Evolutionary conservation across 2,329 filamentous ascomycete species (phyloP), one percentile per base, ranked within the genome.

Genomic region (Arthrobotrys megalospora): DNA sequence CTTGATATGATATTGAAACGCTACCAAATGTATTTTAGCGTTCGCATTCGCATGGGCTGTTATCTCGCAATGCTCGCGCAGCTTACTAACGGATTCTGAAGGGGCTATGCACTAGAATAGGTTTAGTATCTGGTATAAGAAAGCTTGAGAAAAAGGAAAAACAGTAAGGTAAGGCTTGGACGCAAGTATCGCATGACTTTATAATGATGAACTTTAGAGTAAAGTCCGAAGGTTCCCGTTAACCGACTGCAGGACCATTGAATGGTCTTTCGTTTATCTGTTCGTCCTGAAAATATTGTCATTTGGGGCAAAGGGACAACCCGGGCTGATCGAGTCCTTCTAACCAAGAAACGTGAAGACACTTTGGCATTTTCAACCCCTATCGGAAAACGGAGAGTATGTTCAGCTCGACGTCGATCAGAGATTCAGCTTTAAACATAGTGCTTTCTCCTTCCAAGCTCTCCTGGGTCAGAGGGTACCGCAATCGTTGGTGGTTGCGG

Each of bases 181-280:
- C 47, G 67, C 75, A 70, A 55, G 60, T 62, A 72, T 71, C 67
- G 75, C 67, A 67, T 72, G 62, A 67, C 21, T 53, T 60, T 41
- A 60, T 60, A 60, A 36, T n/a, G 19, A 60, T 21, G 55, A 28
- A 19, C 34, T 43, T 43, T 36, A 24, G 36, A 60, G 10, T 34
- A 50, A 66, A 52, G 38, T 11, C 48, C 48, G 62, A 66, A 21
- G 28, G 48, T 16, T 21, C 36, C 72, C 64, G 64, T 58, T 55
- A 65, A 63, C 41, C 36, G 62, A 43, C n/a, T 64, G 32, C 52
- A 62, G 55, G 28, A 21, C 11, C 58, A 43, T 21, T 16, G 21
- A 53, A 55, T 19, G 28, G 12, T 45, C 14, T 7, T 45, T 38
- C 19, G 14, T 65, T 58, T 38, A 28, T 62, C 52, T 53, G 41